Evolutionary conservation across 306 rosid species (phyloP), one percentile per base, ranked within the genome.

Genomic region (Inga laurina): DNA sequence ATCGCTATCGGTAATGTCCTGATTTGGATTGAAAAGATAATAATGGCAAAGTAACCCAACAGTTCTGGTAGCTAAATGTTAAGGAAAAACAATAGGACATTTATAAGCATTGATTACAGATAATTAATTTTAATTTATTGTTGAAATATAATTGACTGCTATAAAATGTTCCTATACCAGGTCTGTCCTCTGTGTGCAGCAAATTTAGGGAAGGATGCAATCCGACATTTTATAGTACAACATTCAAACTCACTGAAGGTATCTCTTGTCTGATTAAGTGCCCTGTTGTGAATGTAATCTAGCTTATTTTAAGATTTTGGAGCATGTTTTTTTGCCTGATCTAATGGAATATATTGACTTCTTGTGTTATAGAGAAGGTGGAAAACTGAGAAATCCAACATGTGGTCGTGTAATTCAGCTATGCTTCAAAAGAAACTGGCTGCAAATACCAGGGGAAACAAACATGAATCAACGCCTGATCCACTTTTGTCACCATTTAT

Each of bases 171-270:
- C 79, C 65, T 84, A 45, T 84, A 74, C 79, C 89, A 96, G 99
- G 86, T 94, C 83, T 96, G 99, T 86, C 97, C 99, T 30, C 66
- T 92, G 48, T 96, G 99, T 76, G 98, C 91, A 0, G 97, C 88
- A 54, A 82, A 80, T 82, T 79, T 92, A 18, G 97, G 93, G 85
- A 95, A 84, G 70, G 93, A 90, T 85, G 88, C 80, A 61, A 76
- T 82, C 67, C 86, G 80, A 13, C 89, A 83, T 90, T 90, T 90
- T 62, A 82, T 77, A 67, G 78, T 79, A n/a, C 94, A 84, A 27
- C 91, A 86, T 78, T 81, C 90, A 30, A 90, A 67, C 83, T 87
- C 94, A 59, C 75, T 84, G 66, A 90, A 92, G 99, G 99, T 96
- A 88, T 72, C 27, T 51, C 59, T 65, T 72, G 18, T 44, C 30